A percentile compares a stretch with the other conserved stretches of the same genome.
phyloP scores from a whole-genome alignment of 768 basidiomycete genomes.

The Rhodotorula babjevae region DNA sequence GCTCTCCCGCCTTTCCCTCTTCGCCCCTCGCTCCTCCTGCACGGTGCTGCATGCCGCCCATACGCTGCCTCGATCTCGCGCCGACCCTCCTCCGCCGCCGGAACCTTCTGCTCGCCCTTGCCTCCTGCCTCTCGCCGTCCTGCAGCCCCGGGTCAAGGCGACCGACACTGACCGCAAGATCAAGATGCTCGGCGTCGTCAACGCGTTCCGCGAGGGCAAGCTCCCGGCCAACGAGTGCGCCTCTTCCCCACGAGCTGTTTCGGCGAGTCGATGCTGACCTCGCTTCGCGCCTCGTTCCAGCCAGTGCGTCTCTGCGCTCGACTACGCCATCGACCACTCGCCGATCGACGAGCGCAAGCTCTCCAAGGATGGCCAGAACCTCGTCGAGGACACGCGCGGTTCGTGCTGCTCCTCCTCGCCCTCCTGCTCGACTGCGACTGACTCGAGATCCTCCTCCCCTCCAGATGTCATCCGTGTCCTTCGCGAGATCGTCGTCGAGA shows the following conservation, averaged over 20 bases:
- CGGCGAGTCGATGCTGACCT: not conserved
- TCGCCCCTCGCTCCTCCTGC: too few relatives aligned
- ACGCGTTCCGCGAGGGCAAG: conserved; percentile 60
- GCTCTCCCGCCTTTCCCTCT: too few relatives aligned
- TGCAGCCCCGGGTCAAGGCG: conserved; percentile 45
- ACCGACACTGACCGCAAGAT: conserved; percentile 77
- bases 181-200: conserved; percentile 63
- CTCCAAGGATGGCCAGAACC: conserved; percentile 35
- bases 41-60: too few relatives aligned
- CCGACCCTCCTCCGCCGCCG: too few relatives aligned
- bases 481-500: conserved; percentile 43
- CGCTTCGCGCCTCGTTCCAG: not conserved
- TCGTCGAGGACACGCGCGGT: conserved; percentile 33
- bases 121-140: not conserved
- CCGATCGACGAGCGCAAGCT: conserved; percentile 30
- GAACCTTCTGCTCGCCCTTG: conserved; percentile 2
- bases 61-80: too few relatives aligned
- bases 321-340: conserved; percentile 56
- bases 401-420: not conserved
- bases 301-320: conserved; percentile 52
- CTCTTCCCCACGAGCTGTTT: too few relatives aligned
- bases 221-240: conserved; percentile 42
- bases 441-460: conserved; percentile 37
- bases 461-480: conserved; percentile 51
- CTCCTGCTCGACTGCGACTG: too few relatives aligned